Conservation (phyloP, 345 rosid species). For the Populus alba region DNA sequence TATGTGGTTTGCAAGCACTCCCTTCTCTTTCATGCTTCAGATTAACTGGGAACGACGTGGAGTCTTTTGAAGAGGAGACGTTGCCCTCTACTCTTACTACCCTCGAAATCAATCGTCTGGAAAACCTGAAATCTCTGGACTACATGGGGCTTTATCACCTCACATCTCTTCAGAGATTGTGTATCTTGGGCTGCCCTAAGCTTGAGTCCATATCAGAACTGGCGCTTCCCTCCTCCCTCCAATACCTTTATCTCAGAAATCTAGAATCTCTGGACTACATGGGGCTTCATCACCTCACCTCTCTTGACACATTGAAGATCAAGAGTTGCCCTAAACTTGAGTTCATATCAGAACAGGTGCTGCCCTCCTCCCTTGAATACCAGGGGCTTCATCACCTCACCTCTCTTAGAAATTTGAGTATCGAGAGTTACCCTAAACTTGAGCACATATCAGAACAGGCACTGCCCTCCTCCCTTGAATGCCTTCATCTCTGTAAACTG, state of each 20-base stretch:
- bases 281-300: background rate
- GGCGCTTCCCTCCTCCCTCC: background rate
- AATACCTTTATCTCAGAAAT: background rate
- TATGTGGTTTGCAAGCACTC: constrained; percentile 4
- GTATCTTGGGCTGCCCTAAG: background rate
- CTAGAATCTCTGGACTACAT: no score
- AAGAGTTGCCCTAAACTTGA: background rate
- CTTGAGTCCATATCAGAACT: background rate
- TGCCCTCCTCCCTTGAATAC: background rate
- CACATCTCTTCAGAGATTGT: background rate
- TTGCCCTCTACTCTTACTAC: constrained; percentile 1
- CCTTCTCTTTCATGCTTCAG: background rate
- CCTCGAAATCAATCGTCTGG: background rate
- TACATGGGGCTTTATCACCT: background rate
- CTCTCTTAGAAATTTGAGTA: background rate
- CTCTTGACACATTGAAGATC: background rate
- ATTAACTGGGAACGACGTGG: background rate
- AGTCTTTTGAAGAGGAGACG: constrained; percentile 11
- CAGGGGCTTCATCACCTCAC: constrained; percentile 5
- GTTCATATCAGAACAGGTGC: background rate
- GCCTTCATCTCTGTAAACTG: background rate
- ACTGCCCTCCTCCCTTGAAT: background rate
- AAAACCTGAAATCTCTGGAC: constrained; percentile 1
- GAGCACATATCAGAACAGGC: background rate
- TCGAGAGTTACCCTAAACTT: background rate